phyloP scores from a whole-genome alignment of 352 stramenopile species.

The Phytophthora cryptogea region DNA sequence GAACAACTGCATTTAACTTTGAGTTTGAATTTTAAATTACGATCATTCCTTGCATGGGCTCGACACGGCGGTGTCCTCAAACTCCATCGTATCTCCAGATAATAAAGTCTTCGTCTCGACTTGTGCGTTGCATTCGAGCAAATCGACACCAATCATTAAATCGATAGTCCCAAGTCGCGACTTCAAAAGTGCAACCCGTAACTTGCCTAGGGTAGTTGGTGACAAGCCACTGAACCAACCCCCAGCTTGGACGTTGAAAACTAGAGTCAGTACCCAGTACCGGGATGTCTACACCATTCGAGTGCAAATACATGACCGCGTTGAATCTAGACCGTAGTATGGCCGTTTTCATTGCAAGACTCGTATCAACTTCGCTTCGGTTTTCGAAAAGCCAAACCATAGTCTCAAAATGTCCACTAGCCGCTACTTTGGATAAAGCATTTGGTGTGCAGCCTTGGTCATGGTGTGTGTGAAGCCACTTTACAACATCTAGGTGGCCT shows the following conservation, averaged over 20 bases:
- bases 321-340: slow-evolving; percentile 21
- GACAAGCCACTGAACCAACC: slow-evolving; percentile 22
- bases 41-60: neutral
- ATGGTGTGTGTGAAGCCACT: slow-evolving; percentile 28
- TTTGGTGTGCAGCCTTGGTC: slow-evolving; percentile 13
- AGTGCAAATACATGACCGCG: slow-evolving; percentile 24
- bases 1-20: too few species aligned
- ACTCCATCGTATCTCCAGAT: slow-evolving; percentile 14
- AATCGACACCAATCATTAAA: slow-evolving; percentile 34
- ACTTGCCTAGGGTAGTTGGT: slow-evolving; percentile 13
- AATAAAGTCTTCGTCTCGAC: slow-evolving; percentile 13
- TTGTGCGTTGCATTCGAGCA: slow-evolving; percentile 7
- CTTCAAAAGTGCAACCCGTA: slow-evolving; percentile 15
- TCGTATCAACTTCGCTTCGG: slow-evolving; percentile 9
- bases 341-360: slow-evolving; percentile 16
- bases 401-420: slow-evolving; percentile 10
- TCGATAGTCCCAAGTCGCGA: slow-evolving; percentile 24
- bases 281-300: slow-evolving; percentile 6
- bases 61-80: neutral
- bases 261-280: slow-evolving; percentile 1
- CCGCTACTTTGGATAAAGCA: slow-evolving; percentile 19
- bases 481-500: slow-evolving; percentile 21
- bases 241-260: slow-evolving; percentile 13
- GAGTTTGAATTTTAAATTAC: neutral
- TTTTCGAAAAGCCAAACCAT: slow-evolving; percentile 25